Conservation (phyloP, 192 early-diverging fungal species). For the Obelidium mucronatum region DNA sequence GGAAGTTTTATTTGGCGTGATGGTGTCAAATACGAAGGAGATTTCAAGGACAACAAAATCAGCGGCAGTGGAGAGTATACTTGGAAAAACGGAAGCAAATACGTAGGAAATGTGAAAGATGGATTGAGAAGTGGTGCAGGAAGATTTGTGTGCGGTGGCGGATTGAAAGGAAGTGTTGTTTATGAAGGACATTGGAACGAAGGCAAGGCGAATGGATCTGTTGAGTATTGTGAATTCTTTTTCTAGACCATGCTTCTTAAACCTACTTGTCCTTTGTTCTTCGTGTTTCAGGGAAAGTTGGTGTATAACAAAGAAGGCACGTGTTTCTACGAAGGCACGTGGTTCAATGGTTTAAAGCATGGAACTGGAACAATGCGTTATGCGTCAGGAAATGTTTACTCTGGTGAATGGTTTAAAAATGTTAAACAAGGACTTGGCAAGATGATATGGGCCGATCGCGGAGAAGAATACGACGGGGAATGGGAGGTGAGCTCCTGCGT, state of each 20-base stretch:
- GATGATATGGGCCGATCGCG: conserved; percentile 57
- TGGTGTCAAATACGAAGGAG: conserved; percentile 51
- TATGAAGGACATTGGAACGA: conserved; percentile 59
- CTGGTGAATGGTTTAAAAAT: conserved; percentile 58
- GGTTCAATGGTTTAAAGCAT: conserved; percentile 52
- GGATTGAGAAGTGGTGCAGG: conserved; percentile 56
- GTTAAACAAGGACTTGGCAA: conserved; percentile 55
- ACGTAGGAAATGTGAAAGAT: conserved; percentile 55
- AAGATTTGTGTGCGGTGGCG: conserved; percentile 35
- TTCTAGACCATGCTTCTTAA: not conserved
- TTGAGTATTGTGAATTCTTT: conserved; percentile 18
- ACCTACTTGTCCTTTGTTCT: not conserved
- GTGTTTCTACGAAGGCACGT: conserved; percentile 50
- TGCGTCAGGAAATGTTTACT: conserved; percentile 60
- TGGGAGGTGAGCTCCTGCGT: conserved; percentile 51
- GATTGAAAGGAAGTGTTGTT: not conserved
- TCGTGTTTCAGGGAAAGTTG: conserved; percentile 38
- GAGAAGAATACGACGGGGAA: conserved; percentile 56
- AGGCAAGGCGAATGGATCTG: conserved; percentile 47
- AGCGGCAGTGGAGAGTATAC: conserved; percentile 49
- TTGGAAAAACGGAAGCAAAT: conserved; percentile 55
- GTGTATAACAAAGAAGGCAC: conserved; percentile 33
- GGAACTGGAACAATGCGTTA: conserved; percentile 60
- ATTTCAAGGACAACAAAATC: conserved; percentile 56
- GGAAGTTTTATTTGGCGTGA: conserved; percentile 56